Conservation (phyloP, 257 asterid genomes). For the Salvia hispanica region DNA sequence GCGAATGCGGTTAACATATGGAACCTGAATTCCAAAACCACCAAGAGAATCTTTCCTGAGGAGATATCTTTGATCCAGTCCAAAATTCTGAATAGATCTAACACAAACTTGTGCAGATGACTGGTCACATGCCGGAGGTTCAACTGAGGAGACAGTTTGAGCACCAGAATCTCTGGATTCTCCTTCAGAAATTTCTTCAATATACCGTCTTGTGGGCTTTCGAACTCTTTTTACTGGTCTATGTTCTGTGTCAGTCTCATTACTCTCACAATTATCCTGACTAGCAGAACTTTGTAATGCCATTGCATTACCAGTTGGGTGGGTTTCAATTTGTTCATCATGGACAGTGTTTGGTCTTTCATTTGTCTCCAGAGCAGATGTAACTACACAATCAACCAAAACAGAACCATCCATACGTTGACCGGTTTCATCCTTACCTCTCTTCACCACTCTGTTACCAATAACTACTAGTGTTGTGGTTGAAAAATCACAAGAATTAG, state of each 20-base stretch:
- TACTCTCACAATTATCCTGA: constrained; percentile 45
- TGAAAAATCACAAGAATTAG: constrained; percentile 85
- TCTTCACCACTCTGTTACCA: constrained; percentile 60
- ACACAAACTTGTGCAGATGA: constrained; percentile 41
- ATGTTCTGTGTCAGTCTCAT: constrained; percentile 52
- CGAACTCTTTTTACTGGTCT: constrained; percentile 80
- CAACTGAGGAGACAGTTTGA: constrained; percentile 42
- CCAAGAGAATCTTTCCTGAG: constrained; percentile 80
- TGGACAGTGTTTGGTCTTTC: constrained; percentile 35
- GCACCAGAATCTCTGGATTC: constrained; percentile 68
- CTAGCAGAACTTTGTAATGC: constrained; percentile 31
- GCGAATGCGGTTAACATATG: constrained; percentile 79
- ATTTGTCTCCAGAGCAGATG: constrained; percentile 39
- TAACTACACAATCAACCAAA: constrained; percentile 49
- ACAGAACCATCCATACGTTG: constrained; percentile 36
- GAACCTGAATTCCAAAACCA: constrained; percentile 84
- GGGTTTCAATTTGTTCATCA: constrained; percentile 40
- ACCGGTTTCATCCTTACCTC: constrained; percentile 44
- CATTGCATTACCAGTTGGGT: constrained; percentile 38
- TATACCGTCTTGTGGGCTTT: constrained; percentile 86
- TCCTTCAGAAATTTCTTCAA: constrained; percentile 84
- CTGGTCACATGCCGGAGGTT: constrained; percentile 35
- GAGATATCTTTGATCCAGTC: constrained; percentile 53
- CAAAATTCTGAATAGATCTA: constrained; percentile 47
- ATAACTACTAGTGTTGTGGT: constrained; percentile 58